Evolutionary conservation across 2,329 filamentous ascomycete species (phyloP).

Genomic region (Aspergillus sp.): DNA sequence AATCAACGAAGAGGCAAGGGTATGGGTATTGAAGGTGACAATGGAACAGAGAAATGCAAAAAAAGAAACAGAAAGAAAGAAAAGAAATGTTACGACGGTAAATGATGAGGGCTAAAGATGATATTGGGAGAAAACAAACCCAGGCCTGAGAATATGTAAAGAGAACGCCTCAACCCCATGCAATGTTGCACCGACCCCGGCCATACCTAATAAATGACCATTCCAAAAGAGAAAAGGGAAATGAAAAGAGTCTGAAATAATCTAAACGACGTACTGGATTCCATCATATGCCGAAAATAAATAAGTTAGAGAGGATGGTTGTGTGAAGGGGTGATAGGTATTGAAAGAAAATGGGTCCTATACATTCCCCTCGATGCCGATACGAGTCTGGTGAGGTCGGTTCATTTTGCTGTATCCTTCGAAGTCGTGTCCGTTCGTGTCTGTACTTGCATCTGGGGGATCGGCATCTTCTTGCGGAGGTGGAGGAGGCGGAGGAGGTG

Average conservation of each 20-base stretch:
- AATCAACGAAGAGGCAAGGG: neutral
- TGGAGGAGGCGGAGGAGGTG: constrained; percentile 35
- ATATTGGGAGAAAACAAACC: neutral
- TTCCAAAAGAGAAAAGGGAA: neutral
- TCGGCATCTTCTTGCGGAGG: constrained; percentile 20
- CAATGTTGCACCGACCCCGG: constrained; percentile 12
- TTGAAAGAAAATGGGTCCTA: constrained; percentile 14
- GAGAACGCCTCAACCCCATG: constrained; percentile 7
- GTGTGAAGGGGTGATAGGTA: neutral
- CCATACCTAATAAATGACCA: neutral
- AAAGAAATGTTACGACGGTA: neutral
- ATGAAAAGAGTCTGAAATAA: neutral
- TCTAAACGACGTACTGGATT: neutral
- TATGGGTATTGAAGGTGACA: neutral
- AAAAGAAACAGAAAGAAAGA: neutral
- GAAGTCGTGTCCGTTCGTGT: constrained; percentile 7
- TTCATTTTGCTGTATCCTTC: constrained; percentile 11
- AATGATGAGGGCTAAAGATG: neutral
- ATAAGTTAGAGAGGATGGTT: neutral
- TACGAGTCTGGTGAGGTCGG: constrained; percentile 22
- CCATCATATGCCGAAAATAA: neutral
- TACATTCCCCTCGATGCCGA: constrained; percentile 27
- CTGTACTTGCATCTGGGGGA: constrained; percentile 2
- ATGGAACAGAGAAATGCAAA: neutral
- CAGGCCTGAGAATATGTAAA: constrained; percentile 1